These are phyloP conservation scores for Cryptosporidium sp. DNA, from an alignment of 169 alveolate species.

Conservation along the genomic window DNA sequence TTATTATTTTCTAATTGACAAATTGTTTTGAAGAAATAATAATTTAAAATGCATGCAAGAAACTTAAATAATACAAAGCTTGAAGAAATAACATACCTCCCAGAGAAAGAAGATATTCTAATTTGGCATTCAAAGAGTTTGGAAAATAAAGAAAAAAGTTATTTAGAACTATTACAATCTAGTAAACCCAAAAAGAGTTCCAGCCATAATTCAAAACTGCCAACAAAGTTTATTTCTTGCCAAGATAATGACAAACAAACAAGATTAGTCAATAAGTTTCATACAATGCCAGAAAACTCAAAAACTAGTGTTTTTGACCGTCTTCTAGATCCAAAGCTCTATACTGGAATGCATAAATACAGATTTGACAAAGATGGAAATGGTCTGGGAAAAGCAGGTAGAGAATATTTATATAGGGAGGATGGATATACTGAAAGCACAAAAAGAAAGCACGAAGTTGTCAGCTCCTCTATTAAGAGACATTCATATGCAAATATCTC, in stretches of 20 bases:
- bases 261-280: not conserved
- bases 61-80: slow-evolving; percentile 27
- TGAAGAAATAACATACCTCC: slow-evolving; percentile 51
- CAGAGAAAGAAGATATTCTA: slow-evolving; percentile 57
- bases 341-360: slow-evolving; percentile 84
- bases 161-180: not conserved
- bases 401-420: slow-evolving; percentile 81
- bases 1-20: not conserved
- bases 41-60: slow-evolving; percentile 7
- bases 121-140: slow-evolving; percentile 41
- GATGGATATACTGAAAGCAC: slow-evolving; percentile 85
- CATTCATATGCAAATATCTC: slow-evolving; percentile 55
- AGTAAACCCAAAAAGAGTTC: not conserved
- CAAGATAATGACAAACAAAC: slow-evolving; percentile 3
- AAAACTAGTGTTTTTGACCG: slow-evolving; percentile 56
- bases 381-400: slow-evolving; percentile 88
- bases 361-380: slow-evolving; percentile 88
- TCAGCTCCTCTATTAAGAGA: slow-evolving; percentile 79
- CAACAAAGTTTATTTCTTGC: not conserved
- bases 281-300: slow-evolving; percentile 41
- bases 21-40: not conserved
- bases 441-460: slow-evolving; percentile 84
- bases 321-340: slow-evolving; percentile 24
- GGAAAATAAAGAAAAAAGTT: slow-evolving; percentile 1
- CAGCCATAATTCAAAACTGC: not conserved